Percentiles rank a stretch among this genome's conserved stretches.
phyloP scores from a whole-genome alignment of 2,329 filamentous ascomycete genomes.

The Triangularia verruculosa region DNA sequence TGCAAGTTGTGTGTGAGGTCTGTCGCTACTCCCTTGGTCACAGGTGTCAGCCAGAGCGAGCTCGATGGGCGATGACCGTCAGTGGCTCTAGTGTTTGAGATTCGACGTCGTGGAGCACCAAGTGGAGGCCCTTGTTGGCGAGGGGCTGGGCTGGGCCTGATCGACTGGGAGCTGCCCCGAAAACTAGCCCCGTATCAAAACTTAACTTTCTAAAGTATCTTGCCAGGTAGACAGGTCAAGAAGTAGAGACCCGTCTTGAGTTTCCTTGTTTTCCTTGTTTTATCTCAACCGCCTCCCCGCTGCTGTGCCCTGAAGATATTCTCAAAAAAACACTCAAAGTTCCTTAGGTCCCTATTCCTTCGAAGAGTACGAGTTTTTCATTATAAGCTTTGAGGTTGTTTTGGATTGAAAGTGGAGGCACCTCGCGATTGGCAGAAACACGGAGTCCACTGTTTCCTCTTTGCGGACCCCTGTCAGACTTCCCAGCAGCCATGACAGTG shows the following conservation, averaged over 20 bases:
- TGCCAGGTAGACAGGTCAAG: not conserved
- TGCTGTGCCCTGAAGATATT: not conserved
- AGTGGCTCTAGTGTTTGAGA: conserved; percentile 31
- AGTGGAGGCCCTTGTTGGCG: conserved; percentile 23
- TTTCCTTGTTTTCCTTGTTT: not conserved
- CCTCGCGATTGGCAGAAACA: conserved; percentile 22
- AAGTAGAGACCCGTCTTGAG: not conserved
- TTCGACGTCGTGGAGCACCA: conserved; percentile 26
- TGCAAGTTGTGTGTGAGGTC: conserved; percentile 42
- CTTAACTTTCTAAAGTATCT: not conserved
- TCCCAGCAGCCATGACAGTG: conserved; percentile 20
- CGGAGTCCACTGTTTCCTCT: conserved; percentile 23
- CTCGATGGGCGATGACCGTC: conserved; percentile 16
- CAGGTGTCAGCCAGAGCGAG: conserved; percentile 19
- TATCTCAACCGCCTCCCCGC: not conserved
- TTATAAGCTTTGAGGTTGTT: conserved; percentile 23
- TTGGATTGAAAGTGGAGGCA: conserved; percentile 23
- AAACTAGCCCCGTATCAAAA: not conserved
- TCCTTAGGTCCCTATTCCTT: not conserved
- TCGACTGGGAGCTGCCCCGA: conserved; percentile 7
- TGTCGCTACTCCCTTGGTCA: conserved; percentile 31
- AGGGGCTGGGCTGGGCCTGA: conserved; percentile 23
- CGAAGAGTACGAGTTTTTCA: conserved; percentile 9
- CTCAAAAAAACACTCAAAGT: not conserved
- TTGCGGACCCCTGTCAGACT: conserved; percentile 20